A percentile compares a stretch with the other conserved stretches of the same genome.
phyloP scores from a whole-genome alignment of 192 early-diverging fungal genomes.

The Linderina pennispora region DNA sequence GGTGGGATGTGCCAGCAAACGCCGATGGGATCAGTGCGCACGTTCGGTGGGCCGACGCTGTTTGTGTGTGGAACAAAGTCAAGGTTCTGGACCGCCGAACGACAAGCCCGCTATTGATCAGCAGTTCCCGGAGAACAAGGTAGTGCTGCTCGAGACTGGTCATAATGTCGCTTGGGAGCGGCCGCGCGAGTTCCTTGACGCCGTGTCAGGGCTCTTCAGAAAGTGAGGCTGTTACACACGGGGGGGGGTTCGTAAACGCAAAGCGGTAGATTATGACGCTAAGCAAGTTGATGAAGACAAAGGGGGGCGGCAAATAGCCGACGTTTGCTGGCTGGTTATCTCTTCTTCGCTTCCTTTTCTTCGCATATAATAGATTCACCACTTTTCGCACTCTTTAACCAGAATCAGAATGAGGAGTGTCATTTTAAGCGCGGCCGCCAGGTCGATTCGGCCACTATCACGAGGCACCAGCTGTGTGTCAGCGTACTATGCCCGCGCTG shows the following conservation, averaged over 20 bases:
- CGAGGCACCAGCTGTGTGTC: too few species aligned
- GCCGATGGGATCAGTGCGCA: constrained; percentile 17
- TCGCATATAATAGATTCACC: too few species aligned
- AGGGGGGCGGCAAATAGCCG: too few species aligned
- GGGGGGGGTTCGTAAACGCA: too few species aligned
- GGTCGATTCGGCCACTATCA: neutral
- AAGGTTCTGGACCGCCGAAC: constrained; percentile 54
- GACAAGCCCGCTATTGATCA: constrained; percentile 45
- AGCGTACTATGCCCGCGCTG: too few species aligned
- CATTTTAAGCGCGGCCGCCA: neutral
- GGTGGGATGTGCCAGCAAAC: constrained; percentile 13
- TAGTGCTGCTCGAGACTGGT: constrained; percentile 62
- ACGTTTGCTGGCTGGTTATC: too few species aligned
- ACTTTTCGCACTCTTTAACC: too few species aligned
- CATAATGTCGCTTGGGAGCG: constrained; percentile 31
- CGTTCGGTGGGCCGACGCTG: constrained; percentile 52
- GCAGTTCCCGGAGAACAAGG: constrained; percentile 58
- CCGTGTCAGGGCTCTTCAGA: neutral
- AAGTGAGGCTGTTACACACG: too few species aligned
- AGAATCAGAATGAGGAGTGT: too few species aligned
- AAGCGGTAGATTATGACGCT: too few species aligned
- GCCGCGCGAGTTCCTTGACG: neutral
- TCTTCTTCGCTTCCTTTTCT: too few species aligned
- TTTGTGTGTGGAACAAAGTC: constrained; percentile 63
- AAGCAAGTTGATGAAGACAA: too few species aligned